These are phyloP conservation scores for Pythium dissimile DNA, from an alignment of 352 stramenopile species.

Conservation along the genomic window DNA sequence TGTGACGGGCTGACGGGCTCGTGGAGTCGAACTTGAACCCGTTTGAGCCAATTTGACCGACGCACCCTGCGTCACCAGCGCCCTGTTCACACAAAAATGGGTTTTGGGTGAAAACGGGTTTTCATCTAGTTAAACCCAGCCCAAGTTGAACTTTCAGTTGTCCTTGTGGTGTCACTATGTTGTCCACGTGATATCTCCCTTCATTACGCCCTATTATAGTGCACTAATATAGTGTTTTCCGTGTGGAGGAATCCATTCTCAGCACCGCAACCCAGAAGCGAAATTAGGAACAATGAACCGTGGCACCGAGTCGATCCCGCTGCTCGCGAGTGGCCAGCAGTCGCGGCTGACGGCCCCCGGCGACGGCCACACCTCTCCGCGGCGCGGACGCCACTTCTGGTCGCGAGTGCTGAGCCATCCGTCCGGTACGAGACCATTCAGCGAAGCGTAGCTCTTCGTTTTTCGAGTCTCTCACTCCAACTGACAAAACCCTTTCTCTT, in stretches of 20 bases:
- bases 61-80: conserved; percentile 12
- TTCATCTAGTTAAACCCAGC: no score
- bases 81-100: neutral
- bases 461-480: no score
- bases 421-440: conserved; percentile 5
- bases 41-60: neutral
- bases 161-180: conserved; percentile 1
- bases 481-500: neutral
- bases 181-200: neutral
- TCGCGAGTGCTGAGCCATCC: conserved; percentile 20
- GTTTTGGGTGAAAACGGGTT: neutral
- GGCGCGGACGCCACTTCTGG: conserved; percentile 23
- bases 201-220: neutral
- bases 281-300: neutral
- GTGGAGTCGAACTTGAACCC: neutral
- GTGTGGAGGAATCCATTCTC: neutral
- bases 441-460: neutral
- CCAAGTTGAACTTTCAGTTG: no score
- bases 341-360: conserved; percentile 7
- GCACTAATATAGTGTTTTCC: neutral
- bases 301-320: conserved; percentile 12
- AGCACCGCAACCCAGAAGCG: no score
- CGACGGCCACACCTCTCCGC: conserved; percentile 14
- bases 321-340: conserved; percentile 16
- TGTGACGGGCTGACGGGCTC: conserved; percentile 11